These are phyloP conservation scores for Glarea lozoyensis DNA, from an alignment of 495 filamentous ascomycete species.

Conservation along the genomic window DNA sequence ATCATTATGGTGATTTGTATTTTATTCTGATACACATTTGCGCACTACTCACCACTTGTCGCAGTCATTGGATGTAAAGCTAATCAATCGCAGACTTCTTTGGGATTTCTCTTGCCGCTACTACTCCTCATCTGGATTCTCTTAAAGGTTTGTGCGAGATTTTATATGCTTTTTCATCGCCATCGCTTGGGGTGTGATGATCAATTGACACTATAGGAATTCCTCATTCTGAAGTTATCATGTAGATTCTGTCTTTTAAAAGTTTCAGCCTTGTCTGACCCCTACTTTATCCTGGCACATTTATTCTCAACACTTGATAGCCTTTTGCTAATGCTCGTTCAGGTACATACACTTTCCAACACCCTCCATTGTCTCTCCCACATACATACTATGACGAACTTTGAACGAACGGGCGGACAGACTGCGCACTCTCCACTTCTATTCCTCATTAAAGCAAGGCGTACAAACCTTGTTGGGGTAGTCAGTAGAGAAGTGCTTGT, in stretches of 20 bases:
- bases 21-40: slow-evolving; percentile 3
- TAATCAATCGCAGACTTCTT: not conserved
- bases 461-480: slow-evolving; percentile 81
- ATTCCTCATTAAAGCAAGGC: slow-evolving; percentile 57
- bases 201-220: slow-evolving; percentile 85
- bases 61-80: not conserved
- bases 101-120: not conserved
- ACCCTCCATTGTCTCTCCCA: slow-evolving; percentile 6
- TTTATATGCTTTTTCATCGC: slow-evolving; percentile 18
- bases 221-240: slow-evolving; percentile 88
- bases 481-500: slow-evolving; percentile 68
- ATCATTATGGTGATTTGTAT: slow-evolving; percentile 51
- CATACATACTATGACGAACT: slow-evolving; percentile 64
- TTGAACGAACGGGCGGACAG: slow-evolving; percentile 99
- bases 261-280: slow-evolving; percentile 99
- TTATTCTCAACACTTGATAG: slow-evolving; percentile 11
- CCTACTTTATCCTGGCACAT: slow-evolving; percentile 4
- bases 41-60: not conserved
- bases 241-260: slow-evolving; percentile 73
- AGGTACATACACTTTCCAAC: slow-evolving; percentile 43
- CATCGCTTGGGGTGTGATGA: slow-evolving; percentile 59
- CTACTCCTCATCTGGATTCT: slow-evolving; percentile 1
- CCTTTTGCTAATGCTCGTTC: slow-evolving; percentile 26
- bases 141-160: slow-evolving; percentile 48
- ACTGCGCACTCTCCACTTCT: slow-evolving; percentile 59